These are phyloP conservation scores for Phytophthora macrochlamydospora DNA, from an alignment of 352 stramenopile genomes.

Conservation along the genomic window DNA sequence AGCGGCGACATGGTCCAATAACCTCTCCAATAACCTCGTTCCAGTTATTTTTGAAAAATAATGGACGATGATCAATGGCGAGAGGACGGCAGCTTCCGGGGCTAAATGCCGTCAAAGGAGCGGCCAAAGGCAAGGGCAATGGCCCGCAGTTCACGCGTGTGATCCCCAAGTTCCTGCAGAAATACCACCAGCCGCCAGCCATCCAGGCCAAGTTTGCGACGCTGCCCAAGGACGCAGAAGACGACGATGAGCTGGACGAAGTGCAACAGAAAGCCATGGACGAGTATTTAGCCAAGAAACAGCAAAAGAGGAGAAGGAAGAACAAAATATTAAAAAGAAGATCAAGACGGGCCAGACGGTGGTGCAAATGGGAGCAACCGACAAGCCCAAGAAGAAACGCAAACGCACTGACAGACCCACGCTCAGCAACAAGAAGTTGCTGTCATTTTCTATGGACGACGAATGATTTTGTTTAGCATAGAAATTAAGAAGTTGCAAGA, in stretches of 20 bases:
- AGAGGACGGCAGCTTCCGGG: constrained; percentile 74
- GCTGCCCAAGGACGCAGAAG: constrained; percentile 39
- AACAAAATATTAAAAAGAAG: constrained; percentile 24
- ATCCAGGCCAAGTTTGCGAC: constrained; percentile 77
- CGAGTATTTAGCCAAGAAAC: constrained; percentile 65
- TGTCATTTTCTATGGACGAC: constrained; percentile 87
- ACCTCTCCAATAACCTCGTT: background rate
- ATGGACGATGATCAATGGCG: constrained; percentile 83
- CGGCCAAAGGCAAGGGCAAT: constrained; percentile 39
- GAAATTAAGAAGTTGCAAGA: background rate
- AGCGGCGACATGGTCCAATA: constrained; percentile 44
- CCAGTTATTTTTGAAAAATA: constrained; percentile 9
- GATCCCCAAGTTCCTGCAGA: constrained; percentile 85
- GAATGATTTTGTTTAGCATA: constrained; percentile 34
- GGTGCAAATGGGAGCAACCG: constrained; percentile 38
- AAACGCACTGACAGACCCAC: constrained; percentile 39
- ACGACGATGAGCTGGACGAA: constrained; percentile 74
- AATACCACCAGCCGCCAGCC: constrained; percentile 65
- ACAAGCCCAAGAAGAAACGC: constrained; percentile 56
- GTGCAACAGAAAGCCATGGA: constrained; percentile 81
- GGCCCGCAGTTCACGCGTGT: constrained; percentile 81
- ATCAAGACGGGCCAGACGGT: constrained; percentile 46
- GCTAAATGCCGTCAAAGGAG: constrained; percentile 37
- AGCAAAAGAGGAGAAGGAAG: constrained; percentile 1
- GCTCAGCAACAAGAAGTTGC: constrained; percentile 78